Conservation (phyloP, 108 stramenopile genomes). For the Aurantiochytrium sp. region DNA sequence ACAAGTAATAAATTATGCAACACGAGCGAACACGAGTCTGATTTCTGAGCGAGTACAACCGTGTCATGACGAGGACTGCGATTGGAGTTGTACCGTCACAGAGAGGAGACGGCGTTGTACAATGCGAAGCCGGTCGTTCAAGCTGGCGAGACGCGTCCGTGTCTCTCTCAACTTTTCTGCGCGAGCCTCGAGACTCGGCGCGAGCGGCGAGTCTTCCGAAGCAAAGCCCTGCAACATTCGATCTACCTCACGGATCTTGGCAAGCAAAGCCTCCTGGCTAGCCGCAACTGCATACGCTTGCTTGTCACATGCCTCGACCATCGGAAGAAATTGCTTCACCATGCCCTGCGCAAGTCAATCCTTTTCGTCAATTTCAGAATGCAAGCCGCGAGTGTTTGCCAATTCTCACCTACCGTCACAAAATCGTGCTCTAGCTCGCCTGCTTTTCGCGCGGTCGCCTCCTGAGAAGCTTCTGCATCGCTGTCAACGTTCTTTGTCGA, state of each 20-base stretch:
- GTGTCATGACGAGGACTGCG: neutral
- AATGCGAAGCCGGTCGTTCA: neutral
- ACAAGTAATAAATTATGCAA: too few species aligned
- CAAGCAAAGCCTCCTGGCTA: neutral
- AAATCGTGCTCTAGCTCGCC: neutral
- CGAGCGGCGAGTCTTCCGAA: neutral
- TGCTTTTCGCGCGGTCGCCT: too few species aligned
- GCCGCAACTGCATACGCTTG: neutral
- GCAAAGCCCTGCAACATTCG: neutral
- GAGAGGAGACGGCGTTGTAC: neutral
- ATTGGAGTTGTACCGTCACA: neutral
- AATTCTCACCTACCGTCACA: neutral
- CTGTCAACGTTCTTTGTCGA: too few species aligned
- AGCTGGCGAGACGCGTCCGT: neutral
- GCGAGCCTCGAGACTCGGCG: neutral
- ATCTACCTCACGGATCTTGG: neutral
- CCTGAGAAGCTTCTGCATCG: too few species aligned
- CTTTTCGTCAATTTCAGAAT: neutral
- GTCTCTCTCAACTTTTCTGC: neutral
- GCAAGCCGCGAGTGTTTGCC: neutral
- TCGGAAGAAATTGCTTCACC: neutral
- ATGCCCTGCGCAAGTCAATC: neutral
- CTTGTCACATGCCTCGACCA: neutral
- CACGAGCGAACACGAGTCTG: too few species aligned
- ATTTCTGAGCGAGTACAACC: too few species aligned